Conservation (phyloP, 495 filamentous ascomycete species). For the Bacidia rubella region DNA sequence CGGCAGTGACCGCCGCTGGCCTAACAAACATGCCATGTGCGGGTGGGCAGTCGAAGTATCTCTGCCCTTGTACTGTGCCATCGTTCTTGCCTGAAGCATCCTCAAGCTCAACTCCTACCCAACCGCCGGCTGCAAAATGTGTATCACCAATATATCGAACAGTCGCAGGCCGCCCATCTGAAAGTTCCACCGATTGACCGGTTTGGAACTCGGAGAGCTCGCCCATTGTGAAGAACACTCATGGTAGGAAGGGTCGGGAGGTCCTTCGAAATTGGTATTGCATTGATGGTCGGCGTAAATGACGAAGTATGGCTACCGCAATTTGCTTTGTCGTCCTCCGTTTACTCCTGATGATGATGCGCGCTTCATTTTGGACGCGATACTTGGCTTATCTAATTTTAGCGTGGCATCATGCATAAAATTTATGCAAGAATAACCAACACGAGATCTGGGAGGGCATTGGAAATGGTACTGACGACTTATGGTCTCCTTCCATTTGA, state of each 20-base stretch:
- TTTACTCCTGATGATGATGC: background rate
- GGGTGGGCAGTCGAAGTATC: slow-evolving; percentile 78
- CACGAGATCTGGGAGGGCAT: too few relatives aligned
- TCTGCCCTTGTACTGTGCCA: slow-evolving; percentile 73
- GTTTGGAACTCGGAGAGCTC: slow-evolving; percentile 26
- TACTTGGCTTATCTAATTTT: background rate
- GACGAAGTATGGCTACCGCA: background rate
- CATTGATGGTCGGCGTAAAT: background rate
- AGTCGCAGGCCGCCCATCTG: slow-evolving; percentile 60
- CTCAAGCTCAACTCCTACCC: slow-evolving; percentile 83
- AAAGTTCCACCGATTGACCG: slow-evolving; percentile 54
- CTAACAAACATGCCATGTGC: slow-evolving; percentile 82
- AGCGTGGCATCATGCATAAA: background rate
- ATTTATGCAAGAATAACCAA: background rate
- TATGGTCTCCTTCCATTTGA: too few relatives aligned
- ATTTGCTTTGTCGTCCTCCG: background rate
- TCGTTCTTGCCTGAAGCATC: slow-evolving; percentile 86
- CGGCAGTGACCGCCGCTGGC: slow-evolving; percentile 43
- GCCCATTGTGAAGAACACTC: slow-evolving; percentile 12
- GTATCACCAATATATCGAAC: slow-evolving; percentile 73
- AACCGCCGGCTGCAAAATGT: slow-evolving; percentile 66
- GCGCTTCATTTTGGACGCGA: slow-evolving; percentile 1
- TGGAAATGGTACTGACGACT: too few relatives aligned
- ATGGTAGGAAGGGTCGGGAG: slow-evolving; percentile 6
- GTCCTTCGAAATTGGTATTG: background rate